A percentile compares a stretch with the other conserved stretches of the same genome.
phyloP scores from a whole-genome alignment of 2,329 filamentous ascomycete genomes.

The Fusarium liriodendri region DNA sequence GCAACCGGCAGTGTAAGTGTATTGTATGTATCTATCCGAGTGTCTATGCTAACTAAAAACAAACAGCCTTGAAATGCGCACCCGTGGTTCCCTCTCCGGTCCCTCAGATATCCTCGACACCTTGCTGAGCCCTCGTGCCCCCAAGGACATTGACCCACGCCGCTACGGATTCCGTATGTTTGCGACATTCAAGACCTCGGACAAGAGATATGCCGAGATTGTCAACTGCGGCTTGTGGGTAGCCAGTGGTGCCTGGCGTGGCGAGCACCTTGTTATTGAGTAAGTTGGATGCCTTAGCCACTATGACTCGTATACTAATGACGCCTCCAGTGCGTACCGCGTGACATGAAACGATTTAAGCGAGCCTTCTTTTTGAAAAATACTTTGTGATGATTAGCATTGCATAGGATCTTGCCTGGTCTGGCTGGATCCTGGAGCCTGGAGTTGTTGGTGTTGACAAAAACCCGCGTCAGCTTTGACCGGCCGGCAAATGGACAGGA shows the following conservation, averaged over 20 bases:
- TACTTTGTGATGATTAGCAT: slow-evolving; percentile 26
- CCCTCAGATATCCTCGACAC: slow-evolving; percentile 57
- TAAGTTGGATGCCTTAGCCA: slow-evolving; percentile 43
- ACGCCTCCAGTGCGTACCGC: slow-evolving; percentile 47
- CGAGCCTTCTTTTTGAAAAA: neutral
- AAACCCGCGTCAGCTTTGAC: slow-evolving; percentile 28
- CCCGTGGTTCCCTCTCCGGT: slow-evolving; percentile 60
- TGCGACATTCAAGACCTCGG: slow-evolving; percentile 61
- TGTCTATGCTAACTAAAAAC: slow-evolving; percentile 1
- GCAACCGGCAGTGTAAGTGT: slow-evolving; percentile 57
- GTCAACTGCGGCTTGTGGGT: slow-evolving; percentile 64
- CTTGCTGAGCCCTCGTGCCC: slow-evolving; percentile 51
- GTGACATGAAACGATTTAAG: slow-evolving; percentile 41
- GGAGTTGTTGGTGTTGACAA: slow-evolving; percentile 35
- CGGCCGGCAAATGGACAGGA: slow-evolving; percentile 26
- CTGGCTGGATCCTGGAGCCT: slow-evolving; percentile 34
- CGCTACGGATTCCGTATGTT: slow-evolving; percentile 62
- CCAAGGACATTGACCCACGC: slow-evolving; percentile 54
- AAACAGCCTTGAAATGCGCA: slow-evolving; percentile 56
- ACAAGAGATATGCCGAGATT: slow-evolving; percentile 60
- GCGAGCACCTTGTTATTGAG: slow-evolving; percentile 60
- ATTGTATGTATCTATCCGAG: neutral
- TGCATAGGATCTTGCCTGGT: slow-evolving; percentile 34
- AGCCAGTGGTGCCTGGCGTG: slow-evolving; percentile 60
- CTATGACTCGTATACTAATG: slow-evolving; percentile 15